A percentile compares a stretch with the other conserved stretches of the same genome.
Evolutionary conservation across 805 yeast species (phyloP).

Genomic region (Suhomyces sp.): DNA sequence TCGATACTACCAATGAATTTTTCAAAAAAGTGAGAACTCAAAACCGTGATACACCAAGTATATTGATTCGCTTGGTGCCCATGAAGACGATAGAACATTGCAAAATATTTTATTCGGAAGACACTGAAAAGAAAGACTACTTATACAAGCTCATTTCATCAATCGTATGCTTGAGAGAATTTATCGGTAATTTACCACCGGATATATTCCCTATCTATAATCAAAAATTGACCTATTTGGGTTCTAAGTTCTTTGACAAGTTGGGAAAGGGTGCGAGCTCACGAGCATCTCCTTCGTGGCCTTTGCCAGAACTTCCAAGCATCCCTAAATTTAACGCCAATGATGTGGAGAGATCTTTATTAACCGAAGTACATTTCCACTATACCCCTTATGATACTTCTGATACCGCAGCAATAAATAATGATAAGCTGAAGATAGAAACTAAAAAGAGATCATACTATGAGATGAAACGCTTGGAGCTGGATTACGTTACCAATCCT

Average conservation of each 20-base stretch:
- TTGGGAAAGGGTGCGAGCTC: slow-evolving; percentile 16
- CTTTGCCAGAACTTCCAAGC: slow-evolving; percentile 68
- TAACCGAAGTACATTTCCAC: slow-evolving; percentile 71
- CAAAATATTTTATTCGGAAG: slow-evolving; percentile 44
- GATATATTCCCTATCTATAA: slow-evolving; percentile 74
- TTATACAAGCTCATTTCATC: slow-evolving; percentile 76
- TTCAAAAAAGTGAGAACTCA: slow-evolving; percentile 27
- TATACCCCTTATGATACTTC: slow-evolving; percentile 51
- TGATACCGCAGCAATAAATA: slow-evolving; percentile 31
- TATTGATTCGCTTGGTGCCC: slow-evolving; percentile 69
- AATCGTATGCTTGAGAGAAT: slow-evolving; percentile 75
- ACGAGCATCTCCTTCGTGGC: slow-evolving; percentile 53
- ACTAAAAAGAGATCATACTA: slow-evolving; percentile 45
- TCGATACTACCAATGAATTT: slow-evolving; percentile 41
- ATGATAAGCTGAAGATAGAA: slow-evolving; percentile 11
- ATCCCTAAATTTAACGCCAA: slow-evolving; percentile 61
- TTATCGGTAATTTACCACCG: slow-evolving; percentile 79
- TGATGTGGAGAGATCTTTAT: slow-evolving; percentile 77
- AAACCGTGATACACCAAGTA: slow-evolving; percentile 36
- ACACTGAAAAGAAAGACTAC: slow-evolving; percentile 31
- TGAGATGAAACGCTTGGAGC: slow-evolving; percentile 58
- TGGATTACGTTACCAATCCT: slow-evolving; percentile 71
- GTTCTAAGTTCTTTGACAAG: slow-evolving; percentile 55
- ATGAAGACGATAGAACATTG: slow-evolving; percentile 85
- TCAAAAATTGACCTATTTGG: slow-evolving; percentile 60